phyloP scores from a whole-genome alignment of 495 filamentous ascomycete species.

The Bacidia rubella region DNA sequence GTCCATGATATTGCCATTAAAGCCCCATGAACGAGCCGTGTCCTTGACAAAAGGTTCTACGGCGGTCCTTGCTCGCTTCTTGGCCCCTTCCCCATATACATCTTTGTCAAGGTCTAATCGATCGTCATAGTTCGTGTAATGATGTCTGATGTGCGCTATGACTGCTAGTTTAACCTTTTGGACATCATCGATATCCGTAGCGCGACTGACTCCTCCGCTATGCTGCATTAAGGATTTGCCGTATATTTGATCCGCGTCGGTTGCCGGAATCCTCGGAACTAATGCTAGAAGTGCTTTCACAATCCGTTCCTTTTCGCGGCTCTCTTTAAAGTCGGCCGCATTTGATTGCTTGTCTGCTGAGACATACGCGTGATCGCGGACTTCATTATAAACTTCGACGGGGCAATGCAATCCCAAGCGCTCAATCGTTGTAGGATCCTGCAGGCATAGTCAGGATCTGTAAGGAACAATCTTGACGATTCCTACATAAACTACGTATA shows the following conservation, averaged over 20 bases:
- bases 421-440: not conserved
- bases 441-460: not conserved
- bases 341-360: not conserved
- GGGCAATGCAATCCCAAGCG: not conserved
- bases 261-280: not conserved
- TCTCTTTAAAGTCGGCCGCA: not conserved
- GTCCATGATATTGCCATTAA: too few species aligned
- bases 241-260: not conserved
- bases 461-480: too few species aligned
- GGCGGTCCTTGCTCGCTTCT: not conserved
- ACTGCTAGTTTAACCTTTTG: constrained; percentile 51
- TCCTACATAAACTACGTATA: not conserved
- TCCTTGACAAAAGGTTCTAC: not conserved
- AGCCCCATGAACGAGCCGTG: not conserved
- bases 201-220: not conserved
- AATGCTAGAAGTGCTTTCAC: not conserved
- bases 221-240: not conserved
- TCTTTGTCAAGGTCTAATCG: constrained; percentile 31
- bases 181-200: not conserved
- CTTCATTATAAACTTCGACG: not conserved
- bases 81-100: not conserved
- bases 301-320: not conserved
- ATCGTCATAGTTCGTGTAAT: constrained; percentile 74
- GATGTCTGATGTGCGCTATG: constrained; percentile 73
- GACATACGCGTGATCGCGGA: not conserved